phyloP scores from a whole-genome alignment of 148 eudicot genomes.

The Linanthus parryae region DNA sequence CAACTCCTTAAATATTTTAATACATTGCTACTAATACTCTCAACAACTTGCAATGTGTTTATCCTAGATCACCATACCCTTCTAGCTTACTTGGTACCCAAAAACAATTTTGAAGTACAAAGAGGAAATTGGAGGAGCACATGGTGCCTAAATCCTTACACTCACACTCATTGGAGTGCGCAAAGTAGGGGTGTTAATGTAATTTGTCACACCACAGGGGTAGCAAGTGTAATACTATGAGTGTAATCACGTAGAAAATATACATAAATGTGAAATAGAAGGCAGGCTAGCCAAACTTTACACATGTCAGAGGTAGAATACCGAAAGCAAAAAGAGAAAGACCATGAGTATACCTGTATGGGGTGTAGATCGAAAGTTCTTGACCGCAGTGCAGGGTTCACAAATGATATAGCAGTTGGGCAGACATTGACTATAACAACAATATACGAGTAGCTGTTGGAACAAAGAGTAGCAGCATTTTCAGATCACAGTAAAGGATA shows the following conservation, averaged over 20 bases:
- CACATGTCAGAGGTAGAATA: not conserved
- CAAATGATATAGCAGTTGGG: conserved; percentile 46
- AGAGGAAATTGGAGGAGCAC: no score
- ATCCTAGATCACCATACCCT: no score
- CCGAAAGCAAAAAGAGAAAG: conserved; percentile 1
- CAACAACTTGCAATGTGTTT: no score
- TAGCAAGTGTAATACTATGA: no score
- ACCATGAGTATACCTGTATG: conserved; percentile 84
- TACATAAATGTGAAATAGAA: not conserved
- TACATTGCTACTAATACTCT: no score
- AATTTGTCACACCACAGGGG: not conserved
- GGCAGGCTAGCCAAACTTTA: not conserved
- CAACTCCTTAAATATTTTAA: no score
- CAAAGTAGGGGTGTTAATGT: not conserved
- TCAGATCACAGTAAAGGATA: not conserved
- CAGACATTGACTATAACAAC: conserved; percentile 58
- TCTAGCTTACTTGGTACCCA: no score
- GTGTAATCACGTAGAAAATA: no score
- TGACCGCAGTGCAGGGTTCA: conserved; percentile 36
- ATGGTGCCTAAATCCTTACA: no score
- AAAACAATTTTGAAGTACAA: no score
- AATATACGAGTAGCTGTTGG: conserved; percentile 53
- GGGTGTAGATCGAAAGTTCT: conserved; percentile 69
- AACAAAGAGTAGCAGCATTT: conserved; percentile 8
- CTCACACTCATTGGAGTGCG: not conserved